A percentile compares a stretch with the other conserved stretches of the same genome.
These are phyloP conservation scores for Cutaneotrichosporon cutaneum DNA, from an alignment of 1,284 basidiomycete genomes.

Conservation along the genomic window DNA sequence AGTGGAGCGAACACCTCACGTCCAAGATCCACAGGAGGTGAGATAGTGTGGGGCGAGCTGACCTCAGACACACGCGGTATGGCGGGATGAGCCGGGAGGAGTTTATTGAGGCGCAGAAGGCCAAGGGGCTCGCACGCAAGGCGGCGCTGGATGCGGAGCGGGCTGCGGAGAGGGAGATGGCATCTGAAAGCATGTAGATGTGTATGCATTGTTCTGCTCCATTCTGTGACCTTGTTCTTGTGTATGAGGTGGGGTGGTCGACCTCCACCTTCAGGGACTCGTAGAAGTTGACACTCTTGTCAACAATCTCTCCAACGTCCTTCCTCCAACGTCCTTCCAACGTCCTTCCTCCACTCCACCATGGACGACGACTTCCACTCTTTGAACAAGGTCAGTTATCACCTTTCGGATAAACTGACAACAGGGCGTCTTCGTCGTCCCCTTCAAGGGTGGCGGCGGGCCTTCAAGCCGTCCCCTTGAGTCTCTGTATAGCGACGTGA, in stretches of 20 bases:
- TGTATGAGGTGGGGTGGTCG: not conserved
- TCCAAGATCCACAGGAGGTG: slow-evolving; percentile 62
- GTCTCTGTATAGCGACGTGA: slow-evolving; percentile 27
- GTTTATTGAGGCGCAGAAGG: slow-evolving; percentile 28
- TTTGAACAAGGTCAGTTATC: slow-evolving; percentile 34
- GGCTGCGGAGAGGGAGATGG: slow-evolving; percentile 19
- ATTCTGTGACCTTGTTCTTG: no score
- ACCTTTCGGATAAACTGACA: slow-evolving; percentile 1
- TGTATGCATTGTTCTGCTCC: not conserved
- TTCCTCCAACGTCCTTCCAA: no score
- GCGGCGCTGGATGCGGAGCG: slow-evolving; percentile 23
- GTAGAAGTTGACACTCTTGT: not conserved
- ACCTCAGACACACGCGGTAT: slow-evolving; percentile 11
- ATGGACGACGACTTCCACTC: slow-evolving; percentile 41
- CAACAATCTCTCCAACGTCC: not conserved
- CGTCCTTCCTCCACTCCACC: not conserved
- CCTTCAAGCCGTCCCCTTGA: slow-evolving; percentile 24
- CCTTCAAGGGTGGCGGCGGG: slow-evolving; percentile 26
- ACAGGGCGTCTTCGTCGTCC: slow-evolving; percentile 42
- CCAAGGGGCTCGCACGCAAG: slow-evolving; percentile 24
- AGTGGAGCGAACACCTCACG: slow-evolving; percentile 65
- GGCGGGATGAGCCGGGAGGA: slow-evolving; percentile 18
- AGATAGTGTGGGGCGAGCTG: slow-evolving; percentile 14
- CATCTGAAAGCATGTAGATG: not conserved
- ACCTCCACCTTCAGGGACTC: not conserved